A percentile compares a stretch with the other conserved stretches of the same genome.
These are phyloP conservation scores for Volvariella surrecta DNA, from an alignment of 1,284 basidiomycete species.

Conservation along the genomic window DNA sequence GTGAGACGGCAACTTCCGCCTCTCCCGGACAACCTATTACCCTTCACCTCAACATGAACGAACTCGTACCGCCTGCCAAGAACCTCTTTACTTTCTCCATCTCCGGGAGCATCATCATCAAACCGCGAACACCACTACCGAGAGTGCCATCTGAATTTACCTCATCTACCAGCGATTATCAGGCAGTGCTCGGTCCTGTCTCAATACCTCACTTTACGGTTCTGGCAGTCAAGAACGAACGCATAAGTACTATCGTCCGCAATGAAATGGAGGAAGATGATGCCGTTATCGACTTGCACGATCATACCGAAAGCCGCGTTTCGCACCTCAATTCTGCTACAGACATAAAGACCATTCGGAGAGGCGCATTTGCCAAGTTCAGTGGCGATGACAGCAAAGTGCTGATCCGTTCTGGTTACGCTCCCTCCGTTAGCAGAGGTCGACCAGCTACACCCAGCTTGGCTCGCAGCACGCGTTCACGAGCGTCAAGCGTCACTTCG, in stretches of 20 bases:
- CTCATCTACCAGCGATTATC: slow-evolving; percentile 17
- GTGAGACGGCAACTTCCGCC: slow-evolving; percentile 11
- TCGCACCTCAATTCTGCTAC: slow-evolving; percentile 25
- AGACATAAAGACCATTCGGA: slow-evolving; percentile 34
- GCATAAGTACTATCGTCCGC: slow-evolving; percentile 42
- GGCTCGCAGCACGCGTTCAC: slow-evolving; percentile 15
- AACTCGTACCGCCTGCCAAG: slow-evolving; percentile 55
- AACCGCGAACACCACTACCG: slow-evolving; percentile 29
- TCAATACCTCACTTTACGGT: slow-evolving; percentile 61
- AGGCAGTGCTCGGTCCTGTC: slow-evolving; percentile 35
- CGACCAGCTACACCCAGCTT: slow-evolving; percentile 19
- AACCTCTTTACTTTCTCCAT: slow-evolving; percentile 58
- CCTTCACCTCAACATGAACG: slow-evolving; percentile 71
- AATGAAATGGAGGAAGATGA: slow-evolving; percentile 41
- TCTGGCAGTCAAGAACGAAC: slow-evolving; percentile 53
- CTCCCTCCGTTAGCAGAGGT: slow-evolving; percentile 11
- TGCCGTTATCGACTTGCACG: slow-evolving; percentile 49
- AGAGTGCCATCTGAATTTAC: slow-evolving; percentile 13
- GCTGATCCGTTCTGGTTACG: slow-evolving; percentile 31
- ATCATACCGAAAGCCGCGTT: slow-evolving; percentile 47
- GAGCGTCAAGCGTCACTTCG: slow-evolving; percentile 16
- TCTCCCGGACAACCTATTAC: slow-evolving; percentile 51
- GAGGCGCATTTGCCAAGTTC: slow-evolving; percentile 46
- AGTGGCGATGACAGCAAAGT: slow-evolving; percentile 51
- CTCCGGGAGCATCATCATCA: slow-evolving; percentile 53